These are phyloP conservation scores for Parafenestella ontariensis DNA, from an alignment of 2,329 filamentous ascomycete genomes.

Conservation along the genomic window DNA sequence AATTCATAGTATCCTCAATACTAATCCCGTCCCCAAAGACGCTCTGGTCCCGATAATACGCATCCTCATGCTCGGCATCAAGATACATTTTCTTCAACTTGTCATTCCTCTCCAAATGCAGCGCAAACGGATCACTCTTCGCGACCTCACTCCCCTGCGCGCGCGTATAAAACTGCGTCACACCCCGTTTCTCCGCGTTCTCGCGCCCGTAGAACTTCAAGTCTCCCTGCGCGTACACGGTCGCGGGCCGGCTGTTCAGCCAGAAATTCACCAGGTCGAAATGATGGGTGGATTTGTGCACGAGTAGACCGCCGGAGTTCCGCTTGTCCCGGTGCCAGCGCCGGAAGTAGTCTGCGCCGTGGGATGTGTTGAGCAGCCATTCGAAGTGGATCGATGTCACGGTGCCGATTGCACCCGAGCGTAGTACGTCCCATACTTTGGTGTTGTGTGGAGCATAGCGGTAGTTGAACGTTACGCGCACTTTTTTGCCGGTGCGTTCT, in stretches of 20 bases:
- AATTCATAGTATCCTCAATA: conserved; percentile 70
- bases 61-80: conserved; percentile 69
- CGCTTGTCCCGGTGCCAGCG: conserved; percentile 69
- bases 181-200: conserved; percentile 65
- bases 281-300: conserved; percentile 70
- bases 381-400: conserved; percentile 67
- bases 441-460: conserved; percentile 71
- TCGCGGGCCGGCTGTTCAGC: conserved; percentile 62
- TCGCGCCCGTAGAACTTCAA: conserved; percentile 67
- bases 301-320: conserved; percentile 65
- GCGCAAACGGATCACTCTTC: conserved; percentile 63
- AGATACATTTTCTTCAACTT: conserved; percentile 67
- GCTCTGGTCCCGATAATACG: conserved; percentile 67
- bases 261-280: conserved; percentile 71
- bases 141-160: conserved; percentile 61
- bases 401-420: conserved; percentile 62
- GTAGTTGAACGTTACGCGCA: conserved; percentile 70
- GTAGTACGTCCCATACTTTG: conserved; percentile 62
- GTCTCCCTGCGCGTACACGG: conserved; percentile 66
- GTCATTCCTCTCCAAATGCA: conserved; percentile 61
- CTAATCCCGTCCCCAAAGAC: conserved; percentile 69
- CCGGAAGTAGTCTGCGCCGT: conserved; percentile 69
- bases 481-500: conserved; percentile 56
- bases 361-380: conserved; percentile 68
- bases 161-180: conserved; percentile 60